phyloP scores from a whole-genome alignment of 441 rosid genomes.

The Mallotus japonicus region DNA sequence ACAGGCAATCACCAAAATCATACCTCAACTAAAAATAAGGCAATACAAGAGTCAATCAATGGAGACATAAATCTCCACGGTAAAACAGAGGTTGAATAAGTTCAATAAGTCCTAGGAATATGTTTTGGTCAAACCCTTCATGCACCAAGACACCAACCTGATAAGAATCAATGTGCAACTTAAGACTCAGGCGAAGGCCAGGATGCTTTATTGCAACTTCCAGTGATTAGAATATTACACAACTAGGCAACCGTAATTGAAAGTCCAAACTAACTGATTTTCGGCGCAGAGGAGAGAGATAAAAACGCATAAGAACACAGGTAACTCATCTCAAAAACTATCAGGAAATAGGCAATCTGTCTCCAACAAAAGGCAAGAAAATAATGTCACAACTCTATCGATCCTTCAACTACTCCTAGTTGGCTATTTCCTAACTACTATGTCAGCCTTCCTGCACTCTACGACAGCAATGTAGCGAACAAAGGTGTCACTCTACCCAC shows the following conservation, averaged over 20 bases:
- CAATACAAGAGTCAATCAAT: constrained; percentile 4
- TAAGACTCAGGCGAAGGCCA: background rate
- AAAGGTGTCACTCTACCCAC: constrained; percentile 34
- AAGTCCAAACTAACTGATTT: background rate
- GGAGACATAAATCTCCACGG: background rate
- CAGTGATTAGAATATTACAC: background rate
- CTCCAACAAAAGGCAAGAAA: constrained; percentile 1
- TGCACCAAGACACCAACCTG: background rate
- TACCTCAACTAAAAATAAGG: background rate
- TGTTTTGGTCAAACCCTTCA: background rate
- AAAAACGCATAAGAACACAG: background rate
- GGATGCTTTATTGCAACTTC: constrained; percentile 1
- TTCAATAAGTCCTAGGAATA: background rate
- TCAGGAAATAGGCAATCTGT: background rate
- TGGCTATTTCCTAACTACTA: constrained; percentile 11
- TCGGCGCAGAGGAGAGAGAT: background rate
- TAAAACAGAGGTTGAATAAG: background rate
- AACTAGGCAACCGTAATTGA: background rate
- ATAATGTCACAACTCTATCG: background rate
- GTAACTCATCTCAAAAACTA: background rate
- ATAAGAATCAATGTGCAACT: background rate
- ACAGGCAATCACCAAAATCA: background rate
- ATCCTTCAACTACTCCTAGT: constrained; percentile 15
- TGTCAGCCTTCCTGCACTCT: constrained; percentile 18
- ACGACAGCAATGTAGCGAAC: constrained; percentile 11